Evolutionary conservation across 2,329 filamentous ascomycete genomes (phyloP), one percentile per base, ranked within the genome.

Genomic region (Ceratocystis colombiana): DNA sequence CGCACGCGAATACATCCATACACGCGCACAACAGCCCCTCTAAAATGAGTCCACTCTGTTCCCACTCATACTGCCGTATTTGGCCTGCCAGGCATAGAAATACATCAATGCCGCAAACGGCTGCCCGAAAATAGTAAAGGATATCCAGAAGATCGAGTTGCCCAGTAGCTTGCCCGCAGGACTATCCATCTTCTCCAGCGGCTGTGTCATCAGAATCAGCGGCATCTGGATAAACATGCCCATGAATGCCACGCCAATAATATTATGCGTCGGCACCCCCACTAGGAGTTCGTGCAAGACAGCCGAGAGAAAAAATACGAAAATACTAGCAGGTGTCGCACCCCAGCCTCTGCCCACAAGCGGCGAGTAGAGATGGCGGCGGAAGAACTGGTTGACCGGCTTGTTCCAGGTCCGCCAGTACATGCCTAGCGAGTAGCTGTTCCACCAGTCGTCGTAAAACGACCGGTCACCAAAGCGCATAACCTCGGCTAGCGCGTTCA

Each of bases 401-500:
- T 95, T 95, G 77, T 99, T 99, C 94, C 94, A 99, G 0, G 88
- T 89, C 25, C 92, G 86, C 93, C 93, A 96, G 78, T 99, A 99
- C 3, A 82, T 83, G 44, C 92, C 89, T 5, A 97, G 80, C 70
- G 87, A 91, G 65, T 87, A 86, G 70, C 87, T 90, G 73, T 99
- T 99, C 94, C 94, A 99, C 94, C 94, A 99, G 73, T 96, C 91
- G 46, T 89, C 88, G 75, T 99, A 99, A 75, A 99, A 99, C 64
- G 92, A 88, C 37, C 94, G 84, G 74, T 99, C 94, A 20, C 88
- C 94, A 72, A 99, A 99, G 55, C 84, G 82, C 79, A 90, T 88
- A 12, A 97, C 79, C 75, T 99, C 94, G 2, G 93, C 93, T 22
- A 97, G 79, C 0, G 90, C 90, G 72, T 99, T 99, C 62, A 99